phyloP scores from a whole-genome alignment of 1,139 yeast genomes.

The Eremothecium cymbalariae region DNA sequence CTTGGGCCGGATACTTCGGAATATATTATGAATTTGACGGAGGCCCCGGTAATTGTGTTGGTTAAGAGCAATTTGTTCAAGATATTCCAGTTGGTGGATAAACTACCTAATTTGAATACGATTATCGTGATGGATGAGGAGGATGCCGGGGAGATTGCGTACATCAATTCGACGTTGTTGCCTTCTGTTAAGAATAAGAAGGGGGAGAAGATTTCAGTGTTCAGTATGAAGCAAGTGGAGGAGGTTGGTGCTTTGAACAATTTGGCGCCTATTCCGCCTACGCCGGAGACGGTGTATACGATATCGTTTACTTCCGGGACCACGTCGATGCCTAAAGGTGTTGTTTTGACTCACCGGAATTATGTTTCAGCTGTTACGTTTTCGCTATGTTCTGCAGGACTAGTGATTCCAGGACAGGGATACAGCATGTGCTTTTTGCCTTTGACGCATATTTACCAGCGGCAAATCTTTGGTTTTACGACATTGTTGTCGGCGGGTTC shows the following conservation, averaged over 20 bases:
- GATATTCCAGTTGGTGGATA: constrained; percentile 37
- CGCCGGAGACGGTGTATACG: constrained; percentile 48
- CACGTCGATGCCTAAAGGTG: constrained; percentile 71
- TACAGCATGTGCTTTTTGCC: constrained; percentile 45
- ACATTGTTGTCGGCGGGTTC: constrained; percentile 33
- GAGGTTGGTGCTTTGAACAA: constrained; percentile 46
- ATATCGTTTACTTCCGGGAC: constrained; percentile 76
- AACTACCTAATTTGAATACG: constrained; percentile 35
- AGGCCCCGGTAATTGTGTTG: constrained; percentile 47
- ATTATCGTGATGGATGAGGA: constrained; percentile 48
- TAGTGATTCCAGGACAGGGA: constrained; percentile 14
- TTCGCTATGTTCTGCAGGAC: constrained; percentile 11
- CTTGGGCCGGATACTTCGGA: constrained; percentile 53
- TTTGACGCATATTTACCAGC: constrained; percentile 63
- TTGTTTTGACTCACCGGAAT: constrained; percentile 48
- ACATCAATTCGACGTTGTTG: constrained; percentile 22
- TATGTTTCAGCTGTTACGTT: constrained; percentile 44
- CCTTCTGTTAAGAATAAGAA: constrained; percentile 14
- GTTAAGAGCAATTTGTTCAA: constrained; percentile 41
- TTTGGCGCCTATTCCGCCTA: constrained; percentile 42
- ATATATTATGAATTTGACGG: constrained; percentile 49
- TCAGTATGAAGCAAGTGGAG: constrained; percentile 46
- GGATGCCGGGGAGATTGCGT: constrained; percentile 33
- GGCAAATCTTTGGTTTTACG: constrained; percentile 29
- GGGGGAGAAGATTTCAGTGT: constrained; percentile 31